Conservation (phyloP, 371 early-diverging fungal genomes). For the Fennellomyces sp. region DNA sequence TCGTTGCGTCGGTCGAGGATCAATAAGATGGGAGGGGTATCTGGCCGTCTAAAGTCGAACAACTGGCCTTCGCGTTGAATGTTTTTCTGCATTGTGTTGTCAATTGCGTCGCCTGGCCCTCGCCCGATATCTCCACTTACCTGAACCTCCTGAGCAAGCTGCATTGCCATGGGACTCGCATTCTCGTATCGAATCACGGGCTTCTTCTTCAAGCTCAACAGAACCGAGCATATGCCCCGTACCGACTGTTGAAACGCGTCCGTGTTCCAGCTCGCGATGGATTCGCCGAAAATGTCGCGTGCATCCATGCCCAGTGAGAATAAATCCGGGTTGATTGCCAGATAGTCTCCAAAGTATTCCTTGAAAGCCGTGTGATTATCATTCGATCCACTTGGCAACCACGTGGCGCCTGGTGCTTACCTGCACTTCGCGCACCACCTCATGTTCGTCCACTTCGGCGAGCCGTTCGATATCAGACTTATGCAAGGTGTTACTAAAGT, state of each 20-base stretch:
- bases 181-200: conserved; percentile 90
- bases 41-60: conserved; percentile 81
- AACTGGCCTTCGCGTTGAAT: conserved; percentile 82
- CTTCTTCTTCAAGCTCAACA: conserved; percentile 87
- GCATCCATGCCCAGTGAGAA: conserved; percentile 78
- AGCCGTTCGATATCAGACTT: conserved; percentile 90
- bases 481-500: conserved; percentile 89
- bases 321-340: conserved; percentile 82
- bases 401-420: too few relatives aligned
- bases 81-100: conserved; percentile 54
- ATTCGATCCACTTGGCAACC: too few relatives aligned
- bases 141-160: conserved; percentile 81
- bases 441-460: conserved; percentile 95
- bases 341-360: conserved; percentile 94
- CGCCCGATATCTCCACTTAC: conserved; percentile 40
- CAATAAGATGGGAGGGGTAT: conserved; percentile 86
- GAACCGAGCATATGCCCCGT: conserved; percentile 77
- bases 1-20: conserved; percentile 96
- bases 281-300: conserved; percentile 74
- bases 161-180: conserved; percentile 77
- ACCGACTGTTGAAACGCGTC: conserved; percentile 74
- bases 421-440: conserved; percentile 93
- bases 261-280: conserved; percentile 70
- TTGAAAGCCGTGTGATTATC: too few relatives aligned
- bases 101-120: not conserved